Conservation (phyloP, 306 rosid species). For the Lagenaria siceraria region DNA sequence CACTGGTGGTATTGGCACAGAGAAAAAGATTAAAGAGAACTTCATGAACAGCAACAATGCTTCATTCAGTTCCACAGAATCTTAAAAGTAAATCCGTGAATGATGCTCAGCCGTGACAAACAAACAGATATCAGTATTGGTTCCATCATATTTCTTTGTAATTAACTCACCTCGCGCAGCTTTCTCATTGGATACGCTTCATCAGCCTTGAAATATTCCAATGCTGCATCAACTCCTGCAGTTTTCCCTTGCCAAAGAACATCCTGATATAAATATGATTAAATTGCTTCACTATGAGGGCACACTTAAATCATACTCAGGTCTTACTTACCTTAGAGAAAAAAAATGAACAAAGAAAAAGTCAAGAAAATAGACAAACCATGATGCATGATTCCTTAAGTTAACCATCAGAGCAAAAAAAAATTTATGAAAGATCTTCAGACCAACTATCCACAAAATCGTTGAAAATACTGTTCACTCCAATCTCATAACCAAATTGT, state of each 20-base stretch:
- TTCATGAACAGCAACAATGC: not conserved
- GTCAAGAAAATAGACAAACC: not conserved
- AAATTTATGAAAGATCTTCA: not conserved
- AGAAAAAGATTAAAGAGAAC: not conserved
- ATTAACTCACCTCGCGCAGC: slow-evolving; percentile 52
- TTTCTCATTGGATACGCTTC: slow-evolving; percentile 62
- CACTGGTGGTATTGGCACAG: not conserved
- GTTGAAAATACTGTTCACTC: not conserved
- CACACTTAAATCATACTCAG: not conserved
- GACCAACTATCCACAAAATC: not conserved
- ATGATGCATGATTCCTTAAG: not conserved
- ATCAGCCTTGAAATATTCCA: slow-evolving; percentile 70
- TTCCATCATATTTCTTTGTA: not conserved
- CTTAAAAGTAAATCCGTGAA: not conserved
- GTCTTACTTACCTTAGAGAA: not conserved
- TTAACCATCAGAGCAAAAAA: not conserved
- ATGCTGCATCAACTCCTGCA: slow-evolving; percentile 78
- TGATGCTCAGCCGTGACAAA: not conserved
- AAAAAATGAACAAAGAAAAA: not conserved
- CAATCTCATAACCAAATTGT: not conserved
- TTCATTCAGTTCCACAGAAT: not conserved
- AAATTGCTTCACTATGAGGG: not conserved
- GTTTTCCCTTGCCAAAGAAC: slow-evolving; percentile 78
- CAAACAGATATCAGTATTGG: not conserved
- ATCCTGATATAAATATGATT: slow-evolving; percentile 32